Base-by-base conservation (phyloP, 1,284 basidiomycete species). In the Anthracocystis walkeri region DNA sequence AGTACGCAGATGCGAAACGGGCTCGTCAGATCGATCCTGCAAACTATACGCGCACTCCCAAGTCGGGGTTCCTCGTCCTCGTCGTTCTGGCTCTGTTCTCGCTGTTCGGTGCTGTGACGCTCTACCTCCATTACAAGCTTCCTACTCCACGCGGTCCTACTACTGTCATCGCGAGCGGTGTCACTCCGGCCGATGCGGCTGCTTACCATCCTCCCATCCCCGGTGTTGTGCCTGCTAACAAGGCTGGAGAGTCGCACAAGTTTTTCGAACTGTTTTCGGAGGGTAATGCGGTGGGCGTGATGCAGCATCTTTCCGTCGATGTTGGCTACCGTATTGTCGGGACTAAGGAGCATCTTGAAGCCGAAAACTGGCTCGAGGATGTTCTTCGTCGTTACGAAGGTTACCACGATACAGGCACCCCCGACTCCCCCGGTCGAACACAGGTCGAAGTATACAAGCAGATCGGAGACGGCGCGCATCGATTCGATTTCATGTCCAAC, bases 271-370 rank as follows among this genome's bases (percentile, higher is more conserved):
- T 70, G 44, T 85, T 85, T 42, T 76, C 71, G 20, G 84, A 85
- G 56, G 78, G 66, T 52, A 79, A 80, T 42, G 78, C 82, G 0
- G 66, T 83, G 29, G 59, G 71, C 7, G 73, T 82, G 42, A 84
- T 85, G 65, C 69, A 79, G 38, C 69, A 82, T 60, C 79, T 85
- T 40, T 68, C 84, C 78, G 93, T 95, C 83, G 90, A 90, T 33
- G 93, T 96, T 65, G 95, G 95, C 4, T 98, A 91, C 86, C 89
- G 96, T 45, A 96, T 93, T 0, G 93, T 97, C 18, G 96, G 96
- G 0, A 96, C 95, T 0, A 88, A 89, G 44, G 93, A 97, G 84
- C 94, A 97, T 86, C 90, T 93, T 0, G 86, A 90, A 29, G 94
- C 92, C 6, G 95, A 97, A 79, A 87, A 89, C 42, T 97, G 94